Evolutionary conservation across 306 rosid genomes (phyloP), one percentile per base, ranked within the genome.

Genomic region (Vigna hirtella): DNA sequence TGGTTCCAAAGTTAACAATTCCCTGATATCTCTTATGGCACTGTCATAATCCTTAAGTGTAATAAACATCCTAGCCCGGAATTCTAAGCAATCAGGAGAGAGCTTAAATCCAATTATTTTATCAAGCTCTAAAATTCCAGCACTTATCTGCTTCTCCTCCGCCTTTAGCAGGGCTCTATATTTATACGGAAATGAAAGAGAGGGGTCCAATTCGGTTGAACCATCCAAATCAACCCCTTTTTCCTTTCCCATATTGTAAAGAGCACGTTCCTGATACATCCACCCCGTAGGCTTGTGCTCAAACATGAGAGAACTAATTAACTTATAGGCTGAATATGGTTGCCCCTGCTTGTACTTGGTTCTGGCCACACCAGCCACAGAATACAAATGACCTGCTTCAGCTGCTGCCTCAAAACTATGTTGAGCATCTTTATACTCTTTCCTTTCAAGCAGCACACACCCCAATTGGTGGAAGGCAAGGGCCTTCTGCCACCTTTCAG

Each of bases 261-360:
- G 82, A 24, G 94, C 87, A 3, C 93, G 86, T 72, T 89, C 94
- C 81, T 89, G 94, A 79, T 88, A 89, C 97, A 91, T 91, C 97
- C 97, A 91, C 80, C 97, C 97, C 0, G 81, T 86, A 15, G 92
- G 91, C 75, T 78, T 89, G 50, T 86, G 67, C 78, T 85, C 89
- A 5, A 85, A 85, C 16, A 91, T 86, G 72, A 89, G 79, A 57
- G 92, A 89, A 75, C 90, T 80, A 79, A 91, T 85, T 68, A 88
- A 50, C 73, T 84, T 86, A 62, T 85, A 86, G 3, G 97, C 97
- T 2, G 94, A 86, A 83, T 81, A 85, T 40, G 85, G 87, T 36
- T 89, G 91, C 28, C 92, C 94, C 73, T 68, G 87, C 83, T 88
- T 87, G 85, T 83, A 68, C 85, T 83, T 91, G 3, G 89, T 77